A percentile compares a stretch with the other conserved stretches of the same genome.
Evolutionary conservation across 1,284 basidiomycete species (phyloP).

Genomic region (Ganoderma resinaceum): DNA sequence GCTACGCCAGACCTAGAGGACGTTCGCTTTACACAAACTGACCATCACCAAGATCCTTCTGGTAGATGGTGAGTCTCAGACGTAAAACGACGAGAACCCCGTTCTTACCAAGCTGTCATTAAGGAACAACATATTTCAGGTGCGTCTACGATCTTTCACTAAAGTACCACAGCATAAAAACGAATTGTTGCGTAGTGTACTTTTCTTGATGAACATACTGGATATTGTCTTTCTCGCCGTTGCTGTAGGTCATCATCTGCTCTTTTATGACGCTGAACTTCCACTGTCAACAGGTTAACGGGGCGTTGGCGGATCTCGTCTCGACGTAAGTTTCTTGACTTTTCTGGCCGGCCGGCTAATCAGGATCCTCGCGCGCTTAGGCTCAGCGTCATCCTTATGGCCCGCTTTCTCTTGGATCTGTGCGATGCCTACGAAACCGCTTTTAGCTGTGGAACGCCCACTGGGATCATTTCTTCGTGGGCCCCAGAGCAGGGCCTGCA

Average conservation of each 20-base stretch:
- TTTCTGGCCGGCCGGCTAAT: too few species aligned
- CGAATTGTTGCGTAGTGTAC: too few species aligned
- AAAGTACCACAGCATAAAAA: too few species aligned
- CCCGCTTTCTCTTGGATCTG: too few species aligned
- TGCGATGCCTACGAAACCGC: too few species aligned
- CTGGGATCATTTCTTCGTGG: too few species aligned
- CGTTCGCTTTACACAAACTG: background rate
- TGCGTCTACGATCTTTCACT: too few species aligned
- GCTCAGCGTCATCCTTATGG: background rate
- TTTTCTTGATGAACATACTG: background rate
- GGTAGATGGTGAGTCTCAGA: background rate
- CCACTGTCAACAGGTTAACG: background rate
- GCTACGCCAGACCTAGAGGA: background rate
- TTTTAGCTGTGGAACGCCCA: too few species aligned
- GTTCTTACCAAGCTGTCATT: too few species aligned
- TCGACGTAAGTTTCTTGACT: background rate
- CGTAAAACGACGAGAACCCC: too few species aligned
- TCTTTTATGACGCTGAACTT: background rate
- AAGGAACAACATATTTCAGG: too few species aligned
- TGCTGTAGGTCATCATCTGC: background rate
- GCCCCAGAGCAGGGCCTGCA: too few species aligned
- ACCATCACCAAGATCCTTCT: background rate
- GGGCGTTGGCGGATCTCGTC: background rate
- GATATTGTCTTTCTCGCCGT: background rate
- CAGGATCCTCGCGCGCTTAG: background rate